Conservation (phyloP, 2,329 filamentous ascomycete genomes). For the Fusarium globosum region DNA sequence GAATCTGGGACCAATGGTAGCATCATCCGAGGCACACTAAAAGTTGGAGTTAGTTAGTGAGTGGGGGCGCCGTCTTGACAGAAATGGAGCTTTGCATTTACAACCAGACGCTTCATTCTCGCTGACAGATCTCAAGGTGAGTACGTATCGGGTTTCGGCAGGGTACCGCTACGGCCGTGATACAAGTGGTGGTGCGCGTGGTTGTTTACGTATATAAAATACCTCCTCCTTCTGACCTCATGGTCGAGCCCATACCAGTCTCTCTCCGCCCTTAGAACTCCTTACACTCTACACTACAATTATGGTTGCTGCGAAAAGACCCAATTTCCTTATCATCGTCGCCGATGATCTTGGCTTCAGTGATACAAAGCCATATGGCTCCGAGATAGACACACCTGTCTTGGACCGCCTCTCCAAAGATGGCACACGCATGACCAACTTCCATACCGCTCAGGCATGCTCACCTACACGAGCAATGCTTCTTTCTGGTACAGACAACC, state of each 20-base stretch:
- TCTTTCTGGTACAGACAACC: slow-evolving; percentile 68
- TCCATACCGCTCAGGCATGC: slow-evolving; percentile 68
- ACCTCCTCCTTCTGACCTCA: background rate
- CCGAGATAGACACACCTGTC: slow-evolving; percentile 67
- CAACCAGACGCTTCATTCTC: background rate
- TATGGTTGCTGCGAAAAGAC: slow-evolving; percentile 10
- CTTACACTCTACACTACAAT: background rate
- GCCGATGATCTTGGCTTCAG: slow-evolving; percentile 46
- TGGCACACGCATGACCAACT: slow-evolving; percentile 66
- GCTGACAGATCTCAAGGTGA: background rate
- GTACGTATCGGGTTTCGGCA: background rate
- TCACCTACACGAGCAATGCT: slow-evolving; percentile 69
- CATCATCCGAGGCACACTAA: slow-evolving; percentile 2
- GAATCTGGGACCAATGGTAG: background rate
- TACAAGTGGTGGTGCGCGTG: background rate
- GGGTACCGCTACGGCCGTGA: rapidly evolving
- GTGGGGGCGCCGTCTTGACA: background rate
- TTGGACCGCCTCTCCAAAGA: slow-evolving; percentile 61
- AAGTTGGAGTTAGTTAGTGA: background rate
- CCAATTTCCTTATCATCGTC: slow-evolving; percentile 45
- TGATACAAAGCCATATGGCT: slow-evolving; percentile 55
- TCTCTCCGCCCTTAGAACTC: rapidly evolving
- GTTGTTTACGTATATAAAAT: background rate
- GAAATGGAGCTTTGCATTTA: background rate
- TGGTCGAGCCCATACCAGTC: background rate